phyloP scores from a whole-genome alignment of 1,284 basidiomycete genomes.

The Amylostereum areolatum region DNA sequence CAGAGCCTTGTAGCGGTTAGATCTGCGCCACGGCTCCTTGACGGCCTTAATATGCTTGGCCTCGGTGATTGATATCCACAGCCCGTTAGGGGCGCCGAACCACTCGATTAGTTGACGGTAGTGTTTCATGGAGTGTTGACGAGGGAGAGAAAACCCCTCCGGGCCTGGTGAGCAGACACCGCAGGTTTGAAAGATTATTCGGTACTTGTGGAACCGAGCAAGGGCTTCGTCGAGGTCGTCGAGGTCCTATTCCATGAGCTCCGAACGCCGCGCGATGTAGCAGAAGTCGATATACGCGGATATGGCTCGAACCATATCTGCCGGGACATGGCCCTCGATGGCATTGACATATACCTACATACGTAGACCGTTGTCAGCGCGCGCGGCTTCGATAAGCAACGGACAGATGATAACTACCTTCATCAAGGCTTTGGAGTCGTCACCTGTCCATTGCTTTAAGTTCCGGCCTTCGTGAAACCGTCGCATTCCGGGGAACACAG shows the following conservation, averaged over 20 bases:
- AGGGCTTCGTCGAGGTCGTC: slow-evolving; percentile 9
- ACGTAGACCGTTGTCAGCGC: too few species aligned
- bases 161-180: too few species aligned
- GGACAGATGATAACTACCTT: too few species aligned
- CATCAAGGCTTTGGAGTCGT: slow-evolving; percentile 13
- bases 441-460: slow-evolving; percentile 14
- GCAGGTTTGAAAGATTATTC: slow-evolving; percentile 8
- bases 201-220: slow-evolving; percentile 6
- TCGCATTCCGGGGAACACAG: slow-evolving; percentile 7
- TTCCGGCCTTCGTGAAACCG: slow-evolving; percentile 14
- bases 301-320: slow-evolving; percentile 10
- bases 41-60: slow-evolving; percentile 19
- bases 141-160: slow-evolving; percentile 13
- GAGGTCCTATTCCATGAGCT: not conserved
- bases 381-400: too few species aligned
- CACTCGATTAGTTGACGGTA: slow-evolving; percentile 8
- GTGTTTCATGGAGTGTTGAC: slow-evolving; percentile 17
- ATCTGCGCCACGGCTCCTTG: slow-evolving; percentile 19
- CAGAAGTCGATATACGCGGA: slow-evolving; percentile 16
- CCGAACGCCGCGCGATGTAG: slow-evolving; percentile 11
- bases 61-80: slow-evolving; percentile 20
- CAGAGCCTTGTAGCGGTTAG: slow-evolving; percentile 14
- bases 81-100: slow-evolving; percentile 18
- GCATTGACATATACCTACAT: slow-evolving; percentile 19
- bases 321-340: slow-evolving; percentile 13